Conservation (phyloP, 1,284 basidiomycete species). For the Ustilago nuda region DNA sequence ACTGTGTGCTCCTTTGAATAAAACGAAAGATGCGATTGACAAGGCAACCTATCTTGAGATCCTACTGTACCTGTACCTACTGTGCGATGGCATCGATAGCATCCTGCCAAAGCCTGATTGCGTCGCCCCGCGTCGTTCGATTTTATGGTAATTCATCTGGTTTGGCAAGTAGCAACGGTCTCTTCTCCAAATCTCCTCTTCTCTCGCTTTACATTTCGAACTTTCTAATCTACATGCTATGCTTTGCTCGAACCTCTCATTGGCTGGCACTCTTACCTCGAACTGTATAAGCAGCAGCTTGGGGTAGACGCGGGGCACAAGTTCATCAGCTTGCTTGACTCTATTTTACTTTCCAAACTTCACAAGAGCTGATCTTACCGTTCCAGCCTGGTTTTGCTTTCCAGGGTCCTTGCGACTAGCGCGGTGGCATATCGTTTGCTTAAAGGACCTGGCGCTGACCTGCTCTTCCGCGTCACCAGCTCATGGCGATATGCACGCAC, state of each 20-base stretch:
- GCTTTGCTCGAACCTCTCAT: neutral
- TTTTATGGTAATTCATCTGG: neutral
- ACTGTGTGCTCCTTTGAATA: no score
- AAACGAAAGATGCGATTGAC: neutral
- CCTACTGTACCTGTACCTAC: neutral
- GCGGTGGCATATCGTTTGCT: neutral
- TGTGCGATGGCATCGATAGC: constrained; percentile 1
- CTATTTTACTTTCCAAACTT: neutral
- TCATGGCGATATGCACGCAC: constrained; percentile 12
- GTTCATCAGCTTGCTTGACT: neutral
- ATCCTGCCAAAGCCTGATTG: neutral
- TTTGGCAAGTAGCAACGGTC: neutral
- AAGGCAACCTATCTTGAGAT: neutral
- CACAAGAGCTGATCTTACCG: neutral
- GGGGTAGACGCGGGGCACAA: neutral
- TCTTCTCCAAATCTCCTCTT: neutral
- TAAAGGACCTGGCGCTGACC: neutral
- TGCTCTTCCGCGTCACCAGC: neutral
- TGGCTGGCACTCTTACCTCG: neutral
- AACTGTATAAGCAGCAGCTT: neutral
- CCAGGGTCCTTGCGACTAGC: neutral
- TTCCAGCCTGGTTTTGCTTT: no score
- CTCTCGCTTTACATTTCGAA: neutral
- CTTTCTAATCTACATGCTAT: neutral
- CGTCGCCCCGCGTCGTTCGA: neutral